Percentiles rank a stretch among this genome's conserved stretches.
Evolutionary conservation across 192 early-diverging fungal species (phyloP).

Genomic region (Coemansia sp.): DNA sequence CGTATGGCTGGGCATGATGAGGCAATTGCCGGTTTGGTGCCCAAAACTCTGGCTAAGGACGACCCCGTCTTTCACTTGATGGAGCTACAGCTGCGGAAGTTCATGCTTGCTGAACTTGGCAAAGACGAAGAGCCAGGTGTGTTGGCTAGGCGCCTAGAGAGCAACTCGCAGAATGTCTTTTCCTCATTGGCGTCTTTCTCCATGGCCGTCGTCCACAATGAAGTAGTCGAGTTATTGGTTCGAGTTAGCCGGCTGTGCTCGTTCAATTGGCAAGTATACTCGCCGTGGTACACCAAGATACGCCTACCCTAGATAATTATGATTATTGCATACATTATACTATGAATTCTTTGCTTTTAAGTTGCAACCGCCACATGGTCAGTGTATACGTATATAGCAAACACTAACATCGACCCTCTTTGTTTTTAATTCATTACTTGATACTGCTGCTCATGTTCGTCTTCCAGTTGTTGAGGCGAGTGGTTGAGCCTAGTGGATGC

Average conservation of each 20-base stretch:
- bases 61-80: slow-evolving; percentile 27
- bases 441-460: background rate
- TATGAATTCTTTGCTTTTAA: background rate
- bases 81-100: slow-evolving; percentile 23
- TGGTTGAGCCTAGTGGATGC: slow-evolving; percentile 7
- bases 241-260: slow-evolving; percentile 25
- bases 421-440: background rate
- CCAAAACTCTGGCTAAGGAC: slow-evolving; percentile 32
- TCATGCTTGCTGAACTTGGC: slow-evolving; percentile 21
- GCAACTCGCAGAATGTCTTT: background rate
- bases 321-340: background rate
- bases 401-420: background rate
- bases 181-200: slow-evolving; percentile 12
- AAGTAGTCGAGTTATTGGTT: slow-evolving; percentile 12
- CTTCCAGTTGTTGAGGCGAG: background rate
- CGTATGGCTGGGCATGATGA: background rate
- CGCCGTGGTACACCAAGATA: slow-evolving; percentile 37
- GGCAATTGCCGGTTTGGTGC: slow-evolving; percentile 14
- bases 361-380: background rate
- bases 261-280: slow-evolving; percentile 48
- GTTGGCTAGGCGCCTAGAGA: slow-evolving; percentile 13
- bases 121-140: slow-evolving; percentile 5
- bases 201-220: slow-evolving; percentile 14
- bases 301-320: background rate
- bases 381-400: background rate